Evolutionary conservation across 177 flowering plant genomes (phyloP).

Genomic region (Vitis hybrid): DNA sequence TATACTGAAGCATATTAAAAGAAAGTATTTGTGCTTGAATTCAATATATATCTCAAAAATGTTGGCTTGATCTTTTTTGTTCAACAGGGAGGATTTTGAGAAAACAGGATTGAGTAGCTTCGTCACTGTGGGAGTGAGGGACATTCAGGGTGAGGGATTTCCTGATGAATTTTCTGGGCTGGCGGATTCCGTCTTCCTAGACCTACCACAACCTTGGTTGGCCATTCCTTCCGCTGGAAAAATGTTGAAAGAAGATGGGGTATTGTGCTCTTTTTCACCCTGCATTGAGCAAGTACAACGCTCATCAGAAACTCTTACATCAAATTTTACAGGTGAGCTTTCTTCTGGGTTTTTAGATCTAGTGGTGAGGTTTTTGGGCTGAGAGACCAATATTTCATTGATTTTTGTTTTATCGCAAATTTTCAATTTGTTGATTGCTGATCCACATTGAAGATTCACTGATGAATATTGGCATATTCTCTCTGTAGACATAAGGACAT

Average conservation of each 20-base stretch:
- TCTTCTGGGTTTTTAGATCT: neutral
- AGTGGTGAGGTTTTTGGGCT: too few relatives aligned
- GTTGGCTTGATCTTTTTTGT: neutral
- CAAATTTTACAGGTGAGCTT: conserved; percentile 67
- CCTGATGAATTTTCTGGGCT: conserved; percentile 63
- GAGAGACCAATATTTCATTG: neutral
- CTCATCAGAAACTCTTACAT: conserved; percentile 67
- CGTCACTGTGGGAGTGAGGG: conserved; percentile 85
- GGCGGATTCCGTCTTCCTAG: conserved; percentile 87
- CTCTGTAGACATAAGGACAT: conserved; percentile 78
- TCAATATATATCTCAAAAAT: neutral
- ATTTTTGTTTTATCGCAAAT: neutral
- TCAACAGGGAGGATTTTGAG: conserved; percentile 86
- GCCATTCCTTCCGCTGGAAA: conserved; percentile 88
- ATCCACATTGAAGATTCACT: neutral
- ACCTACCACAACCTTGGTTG: conserved; percentile 98
- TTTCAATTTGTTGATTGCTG: neutral
- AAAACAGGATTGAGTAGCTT: conserved; percentile 68
- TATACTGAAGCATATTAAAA: neutral
- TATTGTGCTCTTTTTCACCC: conserved; percentile 91
- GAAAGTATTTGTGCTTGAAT: neutral
- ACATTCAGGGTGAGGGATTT: conserved; percentile 95
- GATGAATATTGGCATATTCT: neutral
- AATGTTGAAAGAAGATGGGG: conserved; percentile 88
- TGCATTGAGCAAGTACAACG: conserved; percentile 98